Conservation (phyloP, 129 eudicot genomes). For the Sambucus nigra region DNA sequence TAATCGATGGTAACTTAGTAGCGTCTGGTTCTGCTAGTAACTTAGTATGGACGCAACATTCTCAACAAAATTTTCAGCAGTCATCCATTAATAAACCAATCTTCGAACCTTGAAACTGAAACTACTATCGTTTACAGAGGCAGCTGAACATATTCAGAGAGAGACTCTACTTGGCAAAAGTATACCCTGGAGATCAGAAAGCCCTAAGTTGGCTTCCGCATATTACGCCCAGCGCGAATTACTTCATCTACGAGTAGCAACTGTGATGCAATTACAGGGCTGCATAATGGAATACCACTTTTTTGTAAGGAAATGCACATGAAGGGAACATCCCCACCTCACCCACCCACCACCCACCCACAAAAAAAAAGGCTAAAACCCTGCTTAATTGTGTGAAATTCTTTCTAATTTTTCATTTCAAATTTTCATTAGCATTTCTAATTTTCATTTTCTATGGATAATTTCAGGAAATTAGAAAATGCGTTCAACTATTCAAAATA, state of each 20-base stretch:
- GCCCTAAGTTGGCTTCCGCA: constrained; percentile 73
- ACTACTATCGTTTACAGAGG: neutral
- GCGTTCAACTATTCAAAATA: no score
- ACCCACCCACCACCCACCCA: no score
- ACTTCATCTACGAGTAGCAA: constrained; percentile 95
- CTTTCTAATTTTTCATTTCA: no score
- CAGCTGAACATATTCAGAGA: neutral
- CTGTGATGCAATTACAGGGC: constrained; percentile 92
- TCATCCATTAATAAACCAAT: neutral
- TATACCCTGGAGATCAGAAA: neutral
- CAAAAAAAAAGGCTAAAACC: no score
- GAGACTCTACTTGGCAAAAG: neutral
- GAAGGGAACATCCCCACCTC: neutral
- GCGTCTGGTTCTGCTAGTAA: no score
- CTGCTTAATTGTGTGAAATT: no score
- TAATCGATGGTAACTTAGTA: no score
- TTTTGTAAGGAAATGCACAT: neutral
- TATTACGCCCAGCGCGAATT: constrained; percentile 97
- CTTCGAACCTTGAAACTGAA: neutral
- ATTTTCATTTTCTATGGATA: no score
- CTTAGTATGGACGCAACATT: neutral
- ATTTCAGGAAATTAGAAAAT: no score
- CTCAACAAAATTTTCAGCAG: neutral
- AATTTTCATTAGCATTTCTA: no score
- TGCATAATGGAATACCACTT: constrained; percentile 18